These are phyloP conservation scores for Curvularia verruculosa DNA, from an alignment of 2,329 filamentous ascomycete species.

Conservation along the genomic window DNA sequence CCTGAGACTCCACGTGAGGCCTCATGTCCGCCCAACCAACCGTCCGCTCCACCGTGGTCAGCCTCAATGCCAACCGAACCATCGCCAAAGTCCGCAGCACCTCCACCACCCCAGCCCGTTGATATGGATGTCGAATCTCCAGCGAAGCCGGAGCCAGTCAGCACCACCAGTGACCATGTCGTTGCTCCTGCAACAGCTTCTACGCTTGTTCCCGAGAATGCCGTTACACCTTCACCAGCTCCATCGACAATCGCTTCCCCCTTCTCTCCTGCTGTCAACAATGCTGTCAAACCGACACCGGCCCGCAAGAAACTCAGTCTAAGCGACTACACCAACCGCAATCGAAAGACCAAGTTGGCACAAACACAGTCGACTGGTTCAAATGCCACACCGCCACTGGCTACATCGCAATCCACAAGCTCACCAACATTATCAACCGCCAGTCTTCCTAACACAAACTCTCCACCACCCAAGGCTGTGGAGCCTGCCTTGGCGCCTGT, in stretches of 20 bases:
- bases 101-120: conserved; percentile 20
- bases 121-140: conserved; percentile 42
- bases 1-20: conserved; percentile 25
- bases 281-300: conserved; percentile 50
- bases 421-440: conserved; percentile 43
- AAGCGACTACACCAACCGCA: conserved; percentile 58
- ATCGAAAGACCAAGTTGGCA: conserved; percentile 50
- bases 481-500: conserved; percentile 37
- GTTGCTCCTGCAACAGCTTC: conserved; percentile 37
- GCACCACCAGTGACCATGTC: conserved; percentile 22
- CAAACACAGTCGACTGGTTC: conserved; percentile 36
- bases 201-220: conserved; percentile 24
- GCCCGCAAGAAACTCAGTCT: conserved; percentile 58
- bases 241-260: conserved; percentile 32
- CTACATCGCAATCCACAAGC: conserved; percentile 34
- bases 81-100: conserved; percentile 19
- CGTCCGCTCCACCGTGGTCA: conserved; percentile 43
- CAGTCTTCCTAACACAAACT: conserved; percentile 38
- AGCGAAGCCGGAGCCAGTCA: conserved; percentile 31
- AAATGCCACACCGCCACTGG: conserved; percentile 31
- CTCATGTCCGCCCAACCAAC: conserved; percentile 41
- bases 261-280: conserved; percentile 50
- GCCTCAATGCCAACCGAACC: conserved; percentile 22
- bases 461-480: conserved; percentile 35
- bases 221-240: conserved; percentile 41